A percentile compares a stretch with the other conserved stretches of the same genome.
phyloP scores from a whole-genome alignment of 1,284 basidiomycete genomes.

The Ganoderma resinaceum region DNA sequence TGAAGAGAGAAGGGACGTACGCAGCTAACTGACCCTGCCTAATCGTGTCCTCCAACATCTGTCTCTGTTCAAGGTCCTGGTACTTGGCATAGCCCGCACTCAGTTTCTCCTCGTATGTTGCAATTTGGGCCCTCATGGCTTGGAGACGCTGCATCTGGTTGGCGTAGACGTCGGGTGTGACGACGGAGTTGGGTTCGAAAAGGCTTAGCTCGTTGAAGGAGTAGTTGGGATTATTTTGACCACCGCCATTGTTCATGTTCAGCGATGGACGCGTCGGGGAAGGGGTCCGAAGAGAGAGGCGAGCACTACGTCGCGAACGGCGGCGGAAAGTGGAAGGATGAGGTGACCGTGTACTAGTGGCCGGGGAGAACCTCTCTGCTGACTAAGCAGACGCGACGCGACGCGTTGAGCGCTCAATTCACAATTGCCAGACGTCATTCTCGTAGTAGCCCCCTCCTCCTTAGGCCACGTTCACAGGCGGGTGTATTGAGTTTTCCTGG shows the following conservation, averaged over 20 bases:
- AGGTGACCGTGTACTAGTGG: background rate
- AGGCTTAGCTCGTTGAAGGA: slow-evolving; percentile 19
- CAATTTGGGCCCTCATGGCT: slow-evolving; percentile 39
- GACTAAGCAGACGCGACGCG: slow-evolving; percentile 30
- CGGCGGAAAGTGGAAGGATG: background rate
- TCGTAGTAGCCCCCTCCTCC: background rate
- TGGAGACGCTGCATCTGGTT: slow-evolving; percentile 44
- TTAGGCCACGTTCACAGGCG: background rate
- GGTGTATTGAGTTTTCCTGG: background rate
- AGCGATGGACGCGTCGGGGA: background rate
- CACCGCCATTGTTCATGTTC: slow-evolving; percentile 33
- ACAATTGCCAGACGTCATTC: slow-evolving; percentile 1
- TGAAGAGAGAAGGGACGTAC: slow-evolving; percentile 36
- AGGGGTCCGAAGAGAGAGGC: background rate
- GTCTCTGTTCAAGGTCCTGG: slow-evolving; percentile 35
- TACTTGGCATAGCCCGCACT: slow-evolving; percentile 43
- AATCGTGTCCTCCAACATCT: slow-evolving; percentile 38
- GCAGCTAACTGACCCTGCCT: slow-evolving; percentile 48
- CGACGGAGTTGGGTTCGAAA: slow-evolving; percentile 16
- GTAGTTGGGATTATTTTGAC: background rate
- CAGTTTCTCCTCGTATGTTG: slow-evolving; percentile 42
- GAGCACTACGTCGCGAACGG: background rate
- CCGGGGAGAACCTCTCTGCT: slow-evolving; percentile 18
- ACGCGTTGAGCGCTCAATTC: slow-evolving; percentile 10
- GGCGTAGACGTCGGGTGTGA: slow-evolving; percentile 33